Conservation (phyloP, 1,284 basidiomycete species). For the Trichosporon faecale region DNA sequence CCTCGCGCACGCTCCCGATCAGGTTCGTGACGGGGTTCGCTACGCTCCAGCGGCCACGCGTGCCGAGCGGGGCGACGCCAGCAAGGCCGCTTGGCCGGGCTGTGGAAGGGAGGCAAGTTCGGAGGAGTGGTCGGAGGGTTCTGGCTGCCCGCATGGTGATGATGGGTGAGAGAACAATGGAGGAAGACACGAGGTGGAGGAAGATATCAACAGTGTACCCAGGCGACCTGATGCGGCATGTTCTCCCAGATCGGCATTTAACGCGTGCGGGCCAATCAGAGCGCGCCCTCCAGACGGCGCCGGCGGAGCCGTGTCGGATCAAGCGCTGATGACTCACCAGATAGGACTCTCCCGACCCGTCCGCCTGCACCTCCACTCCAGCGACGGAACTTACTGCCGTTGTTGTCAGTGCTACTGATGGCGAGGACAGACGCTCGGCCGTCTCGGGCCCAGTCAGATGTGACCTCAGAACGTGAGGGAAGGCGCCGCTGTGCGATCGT, state of each 20-base stretch:
- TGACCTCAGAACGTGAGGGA: too few relatives aligned
- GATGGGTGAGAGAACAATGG: background rate
- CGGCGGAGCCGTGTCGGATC: background rate
- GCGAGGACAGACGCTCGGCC: too few relatives aligned
- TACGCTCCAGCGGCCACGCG: background rate
- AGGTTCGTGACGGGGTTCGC: constrained; percentile 3
- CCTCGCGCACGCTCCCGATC: background rate
- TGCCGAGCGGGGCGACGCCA: background rate
- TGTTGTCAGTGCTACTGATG: too few relatives aligned
- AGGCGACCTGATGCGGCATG: background rate
- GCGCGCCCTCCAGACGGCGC: background rate
- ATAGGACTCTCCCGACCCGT: background rate
- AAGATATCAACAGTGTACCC: background rate
- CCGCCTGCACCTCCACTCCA: background rate
- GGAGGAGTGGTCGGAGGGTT: background rate
- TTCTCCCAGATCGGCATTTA: background rate
- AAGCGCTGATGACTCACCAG: constrained; percentile 1
- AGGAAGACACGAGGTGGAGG: background rate
- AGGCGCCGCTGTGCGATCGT: background rate
- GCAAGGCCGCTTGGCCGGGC: background rate
- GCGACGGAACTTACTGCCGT: background rate
- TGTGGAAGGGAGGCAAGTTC: background rate
- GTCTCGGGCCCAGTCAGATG: too few relatives aligned
- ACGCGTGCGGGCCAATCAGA: background rate
- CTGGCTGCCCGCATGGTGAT: background rate